These are phyloP conservation scores for Xerocomellus intermedius DNA, from an alignment of 768 basidiomycete genomes.

Conservation along the genomic window DNA sequence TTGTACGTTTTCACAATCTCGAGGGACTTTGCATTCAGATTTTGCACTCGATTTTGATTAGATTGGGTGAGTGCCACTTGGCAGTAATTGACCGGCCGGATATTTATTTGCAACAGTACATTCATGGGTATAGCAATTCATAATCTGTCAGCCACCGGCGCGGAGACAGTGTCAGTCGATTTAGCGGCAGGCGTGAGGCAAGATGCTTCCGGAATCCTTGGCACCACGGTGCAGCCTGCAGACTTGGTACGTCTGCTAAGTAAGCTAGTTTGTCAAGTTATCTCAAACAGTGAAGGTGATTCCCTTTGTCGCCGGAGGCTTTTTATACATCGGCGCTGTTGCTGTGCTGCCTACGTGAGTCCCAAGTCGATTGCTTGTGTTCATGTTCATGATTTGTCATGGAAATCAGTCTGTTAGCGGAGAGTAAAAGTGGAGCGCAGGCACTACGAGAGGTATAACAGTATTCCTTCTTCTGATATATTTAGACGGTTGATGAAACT, in stretches of 20 bases:
- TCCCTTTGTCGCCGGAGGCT: constrained; percentile 87
- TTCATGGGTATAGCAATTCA: constrained; percentile 88
- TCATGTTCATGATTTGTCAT: constrained; percentile 12
- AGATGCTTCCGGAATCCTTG: constrained; percentile 73
- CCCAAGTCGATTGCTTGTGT: constrained; percentile 17
- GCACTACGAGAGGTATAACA: constrained; percentile 78
- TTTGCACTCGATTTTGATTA: constrained; percentile 28
- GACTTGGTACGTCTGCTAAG: constrained; percentile 65
- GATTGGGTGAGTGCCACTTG: constrained; percentile 33
- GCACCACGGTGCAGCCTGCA: constrained; percentile 74
- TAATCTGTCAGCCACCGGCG: constrained; percentile 59
- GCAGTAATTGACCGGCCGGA: neutral
- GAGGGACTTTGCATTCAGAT: constrained; percentile 6
- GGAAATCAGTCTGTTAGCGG: constrained; percentile 65
- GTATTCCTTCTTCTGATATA: constrained; percentile 9
- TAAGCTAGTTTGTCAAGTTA: constrained; percentile 11
- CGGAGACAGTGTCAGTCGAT: constrained; percentile 45
- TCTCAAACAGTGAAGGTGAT: constrained; percentile 57
- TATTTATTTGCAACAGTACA: constrained; percentile 46
- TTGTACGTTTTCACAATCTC: constrained; percentile 47
- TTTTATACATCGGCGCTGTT: constrained; percentile 91
- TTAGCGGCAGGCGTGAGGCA: constrained; percentile 78
- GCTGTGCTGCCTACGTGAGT: constrained; percentile 87
- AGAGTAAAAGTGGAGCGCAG: constrained; percentile 85
- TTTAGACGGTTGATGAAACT: constrained; percentile 19